Conservation (phyloP, 176 grass and related monocot genomes). For the Coix lacrymajobi region DNA sequence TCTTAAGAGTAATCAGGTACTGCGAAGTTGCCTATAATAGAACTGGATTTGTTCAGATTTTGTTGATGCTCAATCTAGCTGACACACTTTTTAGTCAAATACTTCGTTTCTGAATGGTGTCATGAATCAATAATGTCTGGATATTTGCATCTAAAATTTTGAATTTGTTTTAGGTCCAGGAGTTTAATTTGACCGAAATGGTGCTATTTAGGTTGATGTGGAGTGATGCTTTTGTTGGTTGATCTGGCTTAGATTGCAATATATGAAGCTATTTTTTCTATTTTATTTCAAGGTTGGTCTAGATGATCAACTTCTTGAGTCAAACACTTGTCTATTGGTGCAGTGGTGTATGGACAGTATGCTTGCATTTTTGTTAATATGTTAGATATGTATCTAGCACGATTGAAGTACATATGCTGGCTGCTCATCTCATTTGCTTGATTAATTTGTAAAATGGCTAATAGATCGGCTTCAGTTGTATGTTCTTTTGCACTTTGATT, state of each 20-base stretch:
- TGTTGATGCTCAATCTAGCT: neutral
- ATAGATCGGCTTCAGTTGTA: neutral
- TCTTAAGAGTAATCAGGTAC: neutral
- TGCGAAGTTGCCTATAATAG: neutral
- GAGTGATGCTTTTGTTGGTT: neutral
- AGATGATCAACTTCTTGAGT: neutral
- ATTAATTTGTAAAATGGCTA: neutral
- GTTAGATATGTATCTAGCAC: neutral
- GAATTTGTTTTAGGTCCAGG: neutral
- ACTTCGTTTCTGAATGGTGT: neutral
- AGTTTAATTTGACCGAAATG: neutral
- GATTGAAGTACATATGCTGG: neutral
- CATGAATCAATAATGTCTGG: too few relatives aligned
- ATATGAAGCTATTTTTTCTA: neutral
- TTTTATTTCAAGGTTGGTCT: neutral
- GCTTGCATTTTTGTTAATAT: neutral
- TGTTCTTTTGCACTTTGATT: constrained; percentile 13
- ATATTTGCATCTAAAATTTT: neutral
- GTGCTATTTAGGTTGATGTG: constrained; percentile 17
- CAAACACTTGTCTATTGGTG: neutral
- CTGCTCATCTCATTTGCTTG: neutral
- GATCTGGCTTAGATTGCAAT: neutral
- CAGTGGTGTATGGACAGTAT: neutral
- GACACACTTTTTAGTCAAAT: neutral
- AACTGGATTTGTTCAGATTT: neutral